Base-by-base conservation (phyloP, 345 rosid genomes). In the Eucalyptus pauciflora region DNA sequence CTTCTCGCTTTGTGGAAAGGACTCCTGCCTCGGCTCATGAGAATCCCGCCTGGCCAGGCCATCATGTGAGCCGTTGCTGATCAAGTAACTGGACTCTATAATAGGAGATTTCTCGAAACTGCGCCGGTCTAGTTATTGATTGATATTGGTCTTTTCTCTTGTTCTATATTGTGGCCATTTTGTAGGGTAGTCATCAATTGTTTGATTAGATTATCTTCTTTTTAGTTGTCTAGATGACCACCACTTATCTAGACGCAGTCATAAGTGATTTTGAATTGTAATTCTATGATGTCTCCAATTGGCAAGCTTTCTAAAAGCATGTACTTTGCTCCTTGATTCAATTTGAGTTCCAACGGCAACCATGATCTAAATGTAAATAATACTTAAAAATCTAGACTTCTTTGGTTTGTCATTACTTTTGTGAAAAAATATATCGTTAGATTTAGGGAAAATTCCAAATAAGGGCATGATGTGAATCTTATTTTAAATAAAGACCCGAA, bases 11-110 rank as follows among this genome's bases (percentile, higher is more conserved):
- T 94, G 93, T 96, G 99, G 99, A 96, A 94, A 89, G 98, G 99
- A 88, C 91, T 97, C 45, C 90, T 97, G 88, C 99, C 99, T 46
- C 94, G 99, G 86, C 95, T 97, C 79, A 97, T 97, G 99, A 94
- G 99, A 92, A 96, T 97, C 79, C 99, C 98, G 0, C 99, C 99
- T 6, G 98, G 99, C 88, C 97, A 97, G 92, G 95, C 99, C 37
- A 96, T 97, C 11, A 95, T 95, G 99, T 95, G 99, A 96, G 96
- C 95, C 43, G 98, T 96, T 90, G 98, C 98, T 88, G 99, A 96
- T 92, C 99, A 96, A 89, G 93, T 97, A 79, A 96, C 86, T n/a
- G 98, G 97, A 88, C 88, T 97, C 80, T 96, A 92, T 79, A 97
- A 97, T 93, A 92, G 89, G 94, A 94, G 94, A 89, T 91, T 92